Evolutionary conservation across 306 rosid genomes (phyloP), one percentile per base, ranked within the genome.

Genomic region (Fragaria ananassa): DNA sequence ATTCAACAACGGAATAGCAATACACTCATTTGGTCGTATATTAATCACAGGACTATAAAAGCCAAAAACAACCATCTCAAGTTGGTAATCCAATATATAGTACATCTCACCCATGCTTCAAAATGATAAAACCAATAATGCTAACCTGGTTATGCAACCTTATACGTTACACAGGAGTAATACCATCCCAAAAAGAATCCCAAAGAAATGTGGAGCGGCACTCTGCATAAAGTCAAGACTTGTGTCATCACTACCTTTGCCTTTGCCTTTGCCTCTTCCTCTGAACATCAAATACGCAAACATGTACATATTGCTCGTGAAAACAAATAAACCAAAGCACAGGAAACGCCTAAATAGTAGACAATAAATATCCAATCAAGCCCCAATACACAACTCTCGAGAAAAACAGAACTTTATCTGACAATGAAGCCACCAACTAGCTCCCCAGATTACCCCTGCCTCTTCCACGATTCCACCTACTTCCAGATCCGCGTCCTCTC

Each of bases 401-500:
- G 19, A 31, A 10, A 37, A 14, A 11, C 76, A 56, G 63, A 61
- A 72, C 35, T 41, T 72, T 25, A 58, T 27, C 62, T 29, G 57
- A 61, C 42, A 58, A n/a, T 12, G 76, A 41, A 39, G 62, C 79
- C 83, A 61, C 47, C n/a, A 61, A 19, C 58, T 61, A 88, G 78
- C 75, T 69, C 74, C 66, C 79, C 17, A 61, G 63, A 74, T 74
- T 81, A 74, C 56, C 78, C 79, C 90, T 76, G 72, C 62, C 81
- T 75, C 78, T 74, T 45, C 78, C 78, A 21, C 46, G 61, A 60
- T 74, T 75, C 78, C 91, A 76, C 85, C 89, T 81, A 74, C 75
- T 85, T 51, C 79, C 83, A 53, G 88, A 50, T 35, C 88, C 76
- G 44, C 74, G 86, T 76, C 83, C 77, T 82, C 70, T 74, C 74